These are phyloP conservation scores for Lasiodiplodia theobromae DNA, from an alignment of 2,329 filamentous ascomycete species.

Conservation along the genomic window DNA sequence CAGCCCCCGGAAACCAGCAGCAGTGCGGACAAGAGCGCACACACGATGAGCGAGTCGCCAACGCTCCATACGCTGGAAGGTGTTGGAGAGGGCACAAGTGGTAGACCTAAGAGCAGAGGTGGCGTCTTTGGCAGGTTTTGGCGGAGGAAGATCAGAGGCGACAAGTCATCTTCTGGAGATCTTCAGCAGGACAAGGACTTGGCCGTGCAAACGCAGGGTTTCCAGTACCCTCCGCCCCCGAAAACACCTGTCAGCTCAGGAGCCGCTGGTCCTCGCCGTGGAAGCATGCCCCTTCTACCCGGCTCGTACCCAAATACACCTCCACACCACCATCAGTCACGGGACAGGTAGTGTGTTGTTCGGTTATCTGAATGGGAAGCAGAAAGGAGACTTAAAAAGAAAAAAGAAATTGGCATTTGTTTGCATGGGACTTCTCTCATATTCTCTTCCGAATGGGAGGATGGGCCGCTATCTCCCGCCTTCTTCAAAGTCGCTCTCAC, in stretches of 20 bases:
- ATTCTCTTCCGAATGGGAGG: not conserved
- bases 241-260: conserved; percentile 21
- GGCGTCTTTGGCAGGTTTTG: conserved; percentile 24
- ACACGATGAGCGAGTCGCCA: conserved; percentile 16
- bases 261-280: conserved; percentile 16
- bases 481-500: conserved; percentile 5
- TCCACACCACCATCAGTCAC: conserved; percentile 13
- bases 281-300: conserved; percentile 26
- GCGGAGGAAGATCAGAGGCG: conserved; percentile 21
- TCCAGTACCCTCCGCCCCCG: conserved; percentile 22
- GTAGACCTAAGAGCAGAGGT: conserved; percentile 26
- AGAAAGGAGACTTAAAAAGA: conserved; percentile 9
- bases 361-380: not conserved
- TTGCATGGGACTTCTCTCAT: not conserved
- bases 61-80: conserved; percentile 25
- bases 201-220: conserved; percentile 13
- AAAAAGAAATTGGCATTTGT: conserved; percentile 8
- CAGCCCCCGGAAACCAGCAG: conserved; percentile 21
- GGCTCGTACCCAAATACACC: conserved; percentile 28
- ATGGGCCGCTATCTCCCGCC: conserved; percentile 17
- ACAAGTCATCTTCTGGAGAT: conserved; percentile 19
- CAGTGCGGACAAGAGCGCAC: conserved; percentile 24
- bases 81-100: conserved; percentile 10
- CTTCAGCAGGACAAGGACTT: conserved; percentile 23
- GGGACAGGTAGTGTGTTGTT: conserved; percentile 21